Evolutionary conservation across 2,329 filamentous ascomycete genomes (phyloP).

Genomic region (Fusarium torreyae): DNA sequence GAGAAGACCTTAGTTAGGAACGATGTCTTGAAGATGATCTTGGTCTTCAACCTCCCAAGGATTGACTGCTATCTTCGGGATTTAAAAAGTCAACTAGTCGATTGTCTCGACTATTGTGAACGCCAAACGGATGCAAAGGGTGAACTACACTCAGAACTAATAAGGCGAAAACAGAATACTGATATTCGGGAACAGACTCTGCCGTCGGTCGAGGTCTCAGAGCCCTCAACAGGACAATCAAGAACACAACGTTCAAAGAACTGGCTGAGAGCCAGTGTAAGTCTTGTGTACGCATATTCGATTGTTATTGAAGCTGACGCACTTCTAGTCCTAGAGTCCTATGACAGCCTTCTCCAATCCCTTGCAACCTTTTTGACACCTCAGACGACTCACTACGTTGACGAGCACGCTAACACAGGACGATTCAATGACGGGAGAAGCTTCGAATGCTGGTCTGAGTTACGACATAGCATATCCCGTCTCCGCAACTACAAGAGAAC

Average conservation of each 20-base stretch:
- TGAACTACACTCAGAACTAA: neutral
- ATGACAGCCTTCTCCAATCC: neutral
- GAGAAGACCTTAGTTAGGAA: neutral
- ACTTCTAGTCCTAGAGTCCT: conserved; percentile 19
- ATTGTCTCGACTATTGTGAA: conserved; percentile 34
- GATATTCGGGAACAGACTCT: neutral
- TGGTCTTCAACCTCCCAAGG: conserved; percentile 42
- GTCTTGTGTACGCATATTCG: fast-evolving
- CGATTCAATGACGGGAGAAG: conserved; percentile 35
- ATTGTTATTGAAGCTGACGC: neutral
- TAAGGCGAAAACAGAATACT: neutral
- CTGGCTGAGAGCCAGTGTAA: conserved; percentile 1
- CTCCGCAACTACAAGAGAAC: conserved; percentile 46
- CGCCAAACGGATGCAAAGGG: neutral
- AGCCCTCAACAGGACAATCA: neutral
- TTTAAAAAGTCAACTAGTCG: conserved; percentile 11
- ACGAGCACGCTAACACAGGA: conserved; percentile 18
- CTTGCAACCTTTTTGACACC: conserved; percentile 21
- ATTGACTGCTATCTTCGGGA: conserved; percentile 35
- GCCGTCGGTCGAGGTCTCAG: neutral
- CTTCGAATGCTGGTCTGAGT: conserved; percentile 50
- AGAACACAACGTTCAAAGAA: neutral
- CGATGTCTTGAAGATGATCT: conserved; percentile 28
- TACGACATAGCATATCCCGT: conserved; percentile 50
- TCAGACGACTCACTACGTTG: conserved; percentile 6